These are phyloP conservation scores for Oxytropis ochrocephala DNA, from an alignment of 306 rosid genomes.

Conservation along the genomic window DNA sequence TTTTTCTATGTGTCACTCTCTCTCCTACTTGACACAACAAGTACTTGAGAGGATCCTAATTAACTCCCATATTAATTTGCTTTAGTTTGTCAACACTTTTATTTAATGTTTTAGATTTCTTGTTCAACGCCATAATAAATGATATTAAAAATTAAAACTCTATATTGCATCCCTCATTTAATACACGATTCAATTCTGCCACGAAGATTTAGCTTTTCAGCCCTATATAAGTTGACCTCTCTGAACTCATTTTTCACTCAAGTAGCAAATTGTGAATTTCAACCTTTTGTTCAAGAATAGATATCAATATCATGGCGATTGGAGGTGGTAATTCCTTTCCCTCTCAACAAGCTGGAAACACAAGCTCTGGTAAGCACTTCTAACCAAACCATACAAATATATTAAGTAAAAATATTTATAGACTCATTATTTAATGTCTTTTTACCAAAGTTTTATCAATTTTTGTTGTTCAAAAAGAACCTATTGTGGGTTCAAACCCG, in stretches of 20 bases:
- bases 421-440: too few species aligned
- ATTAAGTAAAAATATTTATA: too few species aligned
- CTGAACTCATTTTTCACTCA: too few species aligned
- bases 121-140: not conserved
- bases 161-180: not conserved
- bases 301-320: constrained; percentile 21
- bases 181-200: too few species aligned
- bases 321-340: not conserved
- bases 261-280: not conserved
- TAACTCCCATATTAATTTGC: too few species aligned
- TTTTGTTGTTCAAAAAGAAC: too few species aligned
- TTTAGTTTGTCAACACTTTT: not conserved
- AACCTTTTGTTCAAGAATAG: not conserved
- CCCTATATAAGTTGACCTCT: not conserved
- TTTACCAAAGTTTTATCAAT: too few species aligned
- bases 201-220: not conserved
- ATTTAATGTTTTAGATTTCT: not conserved
- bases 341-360: constrained; percentile 14
- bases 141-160: not conserved
- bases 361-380: not conserved
- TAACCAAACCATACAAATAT: too few species aligned
- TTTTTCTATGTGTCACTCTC: too few species aligned
- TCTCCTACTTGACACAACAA: too few species aligned
- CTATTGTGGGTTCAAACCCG: too few species aligned
- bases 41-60: too few species aligned